Percentiles rank a stretch among this genome's conserved stretches.
Conservation (phyloP, 139 green algal genomes). For the Chlamydomonas sp. region DNA sequence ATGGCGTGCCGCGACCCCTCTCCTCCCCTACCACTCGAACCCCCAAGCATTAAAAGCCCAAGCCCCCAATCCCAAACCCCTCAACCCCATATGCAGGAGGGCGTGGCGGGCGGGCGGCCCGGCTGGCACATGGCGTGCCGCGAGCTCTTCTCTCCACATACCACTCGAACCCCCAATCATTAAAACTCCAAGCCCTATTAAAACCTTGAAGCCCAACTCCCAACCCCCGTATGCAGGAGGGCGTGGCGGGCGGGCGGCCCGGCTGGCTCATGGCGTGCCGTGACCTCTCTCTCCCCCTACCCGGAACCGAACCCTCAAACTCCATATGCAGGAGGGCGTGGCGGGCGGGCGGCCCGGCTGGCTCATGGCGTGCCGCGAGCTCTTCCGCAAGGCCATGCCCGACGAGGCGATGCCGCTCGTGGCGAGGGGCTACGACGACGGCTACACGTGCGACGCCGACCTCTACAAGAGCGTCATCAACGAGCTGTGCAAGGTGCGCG, state of each 20-base stretch:
- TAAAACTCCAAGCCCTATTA: too few relatives aligned
- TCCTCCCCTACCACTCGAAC: too few relatives aligned
- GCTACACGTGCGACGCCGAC: neutral
- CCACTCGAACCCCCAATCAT: too few relatives aligned
- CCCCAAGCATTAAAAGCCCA: too few relatives aligned
- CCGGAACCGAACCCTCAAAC: neutral
- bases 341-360: constrained; percentile 2
- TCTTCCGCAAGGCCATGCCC: constrained; percentile 22
- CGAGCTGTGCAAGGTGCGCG: constrained; percentile 10
- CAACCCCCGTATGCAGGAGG: neutral
- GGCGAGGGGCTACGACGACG: constrained; percentile 16
- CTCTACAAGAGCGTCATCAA: constrained; percentile 11
- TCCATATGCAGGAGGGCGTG: constrained; percentile 3
- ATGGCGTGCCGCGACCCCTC: constrained; percentile 23
- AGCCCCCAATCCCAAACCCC: neutral
- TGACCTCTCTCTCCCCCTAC: constrained; percentile 17
- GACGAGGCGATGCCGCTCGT: constrained; percentile 18
- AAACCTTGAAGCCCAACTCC: too few relatives aligned
- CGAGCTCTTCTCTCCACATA: constrained; percentile 33
- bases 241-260: neutral
- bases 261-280: constrained; percentile 21
- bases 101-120: neutral
- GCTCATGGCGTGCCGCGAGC: constrained; percentile 29
- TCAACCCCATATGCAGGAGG: neutral
- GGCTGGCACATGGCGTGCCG: constrained; percentile 28